These are phyloP conservation scores for Eragrostis nindensis DNA, from an alignment of 176 grass and related monocot genomes.

Conservation along the genomic window DNA sequence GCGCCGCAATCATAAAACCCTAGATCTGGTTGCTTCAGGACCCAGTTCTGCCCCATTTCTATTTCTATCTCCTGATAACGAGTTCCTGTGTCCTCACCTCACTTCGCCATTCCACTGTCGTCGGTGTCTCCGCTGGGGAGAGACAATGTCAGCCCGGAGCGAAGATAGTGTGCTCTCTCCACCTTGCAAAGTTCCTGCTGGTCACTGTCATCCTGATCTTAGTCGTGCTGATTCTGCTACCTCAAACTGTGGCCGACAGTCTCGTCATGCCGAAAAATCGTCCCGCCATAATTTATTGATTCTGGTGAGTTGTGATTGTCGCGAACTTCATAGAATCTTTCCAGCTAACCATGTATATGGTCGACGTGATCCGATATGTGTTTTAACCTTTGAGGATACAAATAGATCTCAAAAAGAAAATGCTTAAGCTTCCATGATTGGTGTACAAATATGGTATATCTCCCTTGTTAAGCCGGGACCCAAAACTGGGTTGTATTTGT, in stretches of 20 bases:
- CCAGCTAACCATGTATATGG: neutral
- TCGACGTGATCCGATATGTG: too few relatives aligned
- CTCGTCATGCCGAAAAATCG: neutral
- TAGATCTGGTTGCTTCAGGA: neutral
- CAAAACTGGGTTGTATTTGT: too few relatives aligned
- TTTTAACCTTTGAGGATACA: too few relatives aligned
- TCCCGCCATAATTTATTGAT: neutral
- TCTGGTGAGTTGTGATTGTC: constrained; percentile 24
- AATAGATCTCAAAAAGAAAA: too few relatives aligned
- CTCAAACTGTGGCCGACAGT: neutral
- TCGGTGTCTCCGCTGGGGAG: neutral
- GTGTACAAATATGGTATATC: too few relatives aligned
- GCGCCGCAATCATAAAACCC: neutral
- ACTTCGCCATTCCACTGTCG: neutral
- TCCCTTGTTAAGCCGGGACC: too few relatives aligned
- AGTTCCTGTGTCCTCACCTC: neutral
- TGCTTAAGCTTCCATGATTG: too few relatives aligned
- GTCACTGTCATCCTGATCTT: neutral
- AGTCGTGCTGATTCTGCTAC: neutral
- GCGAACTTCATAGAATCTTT: neutral
- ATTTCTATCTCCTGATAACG: neutral
- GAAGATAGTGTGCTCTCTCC: neutral
- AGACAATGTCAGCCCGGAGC: neutral
- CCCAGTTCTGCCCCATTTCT: neutral
- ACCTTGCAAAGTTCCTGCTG: neutral